A percentile compares a stretch with the other conserved stretches of the same genome.
phyloP scores from a whole-genome alignment of 371 early-diverging fungal species.

The Rhizopus arrhizus region DNA sequence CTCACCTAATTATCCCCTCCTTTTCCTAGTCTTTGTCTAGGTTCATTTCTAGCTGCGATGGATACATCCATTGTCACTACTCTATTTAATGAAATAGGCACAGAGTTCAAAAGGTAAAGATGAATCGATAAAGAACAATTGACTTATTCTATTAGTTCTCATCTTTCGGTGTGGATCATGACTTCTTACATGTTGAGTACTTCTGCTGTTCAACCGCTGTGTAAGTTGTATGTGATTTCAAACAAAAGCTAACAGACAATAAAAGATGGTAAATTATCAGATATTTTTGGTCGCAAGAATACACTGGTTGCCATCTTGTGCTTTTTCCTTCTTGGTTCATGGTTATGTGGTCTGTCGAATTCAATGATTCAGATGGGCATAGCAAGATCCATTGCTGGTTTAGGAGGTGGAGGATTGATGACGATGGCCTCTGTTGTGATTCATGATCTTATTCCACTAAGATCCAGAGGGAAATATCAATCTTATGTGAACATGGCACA shows the following conservation, averaged over 20 bases:
- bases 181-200: slow-evolving; percentile 74
- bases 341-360: slow-evolving; percentile 54
- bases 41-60: slow-evolving; percentile 69
- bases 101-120: slow-evolving; percentile 62
- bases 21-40: slow-evolving; percentile 37
- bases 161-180: slow-evolving; percentile 67
- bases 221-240: slow-evolving; percentile 31
- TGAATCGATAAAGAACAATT: not conserved
- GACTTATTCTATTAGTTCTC: slow-evolving; percentile 27
- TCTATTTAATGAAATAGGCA: slow-evolving; percentile 74
- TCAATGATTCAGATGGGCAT: slow-evolving; percentile 69
- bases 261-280: slow-evolving; percentile 40
- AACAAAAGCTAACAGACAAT: not conserved
- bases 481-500: slow-evolving; percentile 45
- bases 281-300: slow-evolving; percentile 44
- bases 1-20: not conserved
- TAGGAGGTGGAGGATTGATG: slow-evolving; percentile 80
- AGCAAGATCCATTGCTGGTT: slow-evolving; percentile 74
- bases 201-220: slow-evolving; percentile 76
- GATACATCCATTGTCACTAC: slow-evolving; percentile 81
- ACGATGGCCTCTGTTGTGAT: slow-evolving; percentile 37
- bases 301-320: slow-evolving; percentile 29
- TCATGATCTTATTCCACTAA: slow-evolving; percentile 42
- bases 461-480: slow-evolving; percentile 42
- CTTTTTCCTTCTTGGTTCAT: slow-evolving; percentile 42